Conservation (phyloP, 2,329 filamentous ascomycete species). For the Clarireedia paspali region DNA sequence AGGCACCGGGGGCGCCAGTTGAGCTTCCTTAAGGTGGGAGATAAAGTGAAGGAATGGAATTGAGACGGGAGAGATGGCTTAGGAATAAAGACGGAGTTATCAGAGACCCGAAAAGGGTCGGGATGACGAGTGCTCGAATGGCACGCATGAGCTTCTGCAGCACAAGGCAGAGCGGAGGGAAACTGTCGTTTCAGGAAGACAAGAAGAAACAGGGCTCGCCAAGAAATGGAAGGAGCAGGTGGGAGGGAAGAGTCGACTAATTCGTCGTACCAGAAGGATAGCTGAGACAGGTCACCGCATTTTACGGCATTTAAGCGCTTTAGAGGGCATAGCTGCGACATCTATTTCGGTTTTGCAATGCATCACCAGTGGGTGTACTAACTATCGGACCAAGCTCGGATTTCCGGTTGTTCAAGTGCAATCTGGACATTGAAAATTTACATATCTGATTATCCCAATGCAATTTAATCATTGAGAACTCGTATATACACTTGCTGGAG, state of each 20-base stretch:
- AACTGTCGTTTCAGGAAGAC: slow-evolving; percentile 1
- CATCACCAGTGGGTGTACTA: no score
- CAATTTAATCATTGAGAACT: no score
- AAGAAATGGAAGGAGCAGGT: not conserved
- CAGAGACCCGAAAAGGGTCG: not conserved
- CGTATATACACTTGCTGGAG: no score
- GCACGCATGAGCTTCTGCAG: not conserved
- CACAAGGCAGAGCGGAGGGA: not conserved
- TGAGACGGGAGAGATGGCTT: not conserved
- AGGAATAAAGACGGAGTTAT: not conserved
- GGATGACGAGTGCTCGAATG: not conserved
- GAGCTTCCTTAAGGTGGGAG: not conserved
- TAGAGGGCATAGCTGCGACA: no score
- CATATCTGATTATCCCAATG: no score
- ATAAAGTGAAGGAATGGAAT: not conserved
- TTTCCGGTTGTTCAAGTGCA: no score
- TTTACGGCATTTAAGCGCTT: no score
- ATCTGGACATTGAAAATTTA: no score
- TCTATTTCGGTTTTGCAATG: no score
- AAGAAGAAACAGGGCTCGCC: not conserved
- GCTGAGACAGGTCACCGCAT: no score
- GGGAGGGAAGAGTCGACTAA: not conserved
- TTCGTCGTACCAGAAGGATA: not conserved
- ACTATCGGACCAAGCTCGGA: no score
- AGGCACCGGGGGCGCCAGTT: not conserved